Percentiles rank a stretch among this genome's conserved stretches.
phyloP scores from a whole-genome alignment of 1,284 basidiomycete species.

The Athelia sp. region DNA sequence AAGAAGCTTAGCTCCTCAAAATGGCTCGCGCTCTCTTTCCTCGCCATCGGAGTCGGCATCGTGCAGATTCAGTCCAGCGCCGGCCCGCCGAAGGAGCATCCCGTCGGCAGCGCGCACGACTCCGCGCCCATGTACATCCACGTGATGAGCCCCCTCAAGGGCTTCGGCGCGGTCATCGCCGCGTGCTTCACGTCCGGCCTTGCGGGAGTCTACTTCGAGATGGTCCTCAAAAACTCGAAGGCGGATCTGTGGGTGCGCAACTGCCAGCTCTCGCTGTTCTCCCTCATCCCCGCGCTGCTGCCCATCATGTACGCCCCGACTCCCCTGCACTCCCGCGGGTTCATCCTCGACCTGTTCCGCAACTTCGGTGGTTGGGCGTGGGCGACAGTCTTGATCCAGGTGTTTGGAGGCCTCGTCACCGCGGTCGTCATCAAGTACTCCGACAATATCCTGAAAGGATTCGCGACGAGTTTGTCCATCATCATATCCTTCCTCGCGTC shows the following conservation, averaged over 20 bases:
- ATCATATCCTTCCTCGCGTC: constrained; percentile 91
- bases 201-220: constrained; percentile 82
- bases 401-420: constrained; percentile 89
- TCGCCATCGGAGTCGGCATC: constrained; percentile 87
- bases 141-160: constrained; percentile 62
- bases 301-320: constrained; percentile 58
- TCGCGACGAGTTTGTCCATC: constrained; percentile 92
- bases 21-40: constrained; percentile 80
- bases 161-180: constrained; percentile 60
- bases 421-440: constrained; percentile 87
- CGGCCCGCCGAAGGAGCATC: constrained; percentile 20
- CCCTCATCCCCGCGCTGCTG: constrained; percentile 67
- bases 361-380: constrained; percentile 92
- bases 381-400: constrained; percentile 87
- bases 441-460: constrained; percentile 92
- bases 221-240: constrained; percentile 69
- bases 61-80: constrained; percentile 76
- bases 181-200: constrained; percentile 80
- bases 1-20: constrained; percentile 69
- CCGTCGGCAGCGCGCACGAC: constrained; percentile 52
- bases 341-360: constrained; percentile 51
- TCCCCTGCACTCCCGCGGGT: constrained; percentile 29
- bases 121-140: constrained; percentile 36
- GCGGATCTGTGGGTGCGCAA: constrained; percentile 78
- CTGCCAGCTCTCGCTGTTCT: constrained; percentile 75